phyloP scores from a whole-genome alignment of 2,329 filamentous ascomycete species.

The Rhinocladiella mackenziei region DNA sequence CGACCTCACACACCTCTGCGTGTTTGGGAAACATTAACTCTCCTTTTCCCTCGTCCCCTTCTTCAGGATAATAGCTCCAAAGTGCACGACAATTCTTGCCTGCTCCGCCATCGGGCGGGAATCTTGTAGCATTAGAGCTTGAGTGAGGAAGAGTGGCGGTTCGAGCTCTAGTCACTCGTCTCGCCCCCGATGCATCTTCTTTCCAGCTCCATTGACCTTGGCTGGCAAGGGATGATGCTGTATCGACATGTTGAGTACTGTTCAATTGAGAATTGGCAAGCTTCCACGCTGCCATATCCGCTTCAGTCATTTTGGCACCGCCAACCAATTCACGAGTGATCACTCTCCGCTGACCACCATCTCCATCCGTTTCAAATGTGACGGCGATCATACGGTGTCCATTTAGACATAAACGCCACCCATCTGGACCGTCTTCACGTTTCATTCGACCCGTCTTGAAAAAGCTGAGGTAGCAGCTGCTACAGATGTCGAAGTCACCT shows the following conservation, averaged over 20 bases:
- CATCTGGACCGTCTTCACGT: constrained; percentile 68
- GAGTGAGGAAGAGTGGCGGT: constrained; percentile 10
- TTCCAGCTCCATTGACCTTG: constrained; percentile 29
- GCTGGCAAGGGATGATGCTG: not conserved
- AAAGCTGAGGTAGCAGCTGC: constrained; percentile 68
- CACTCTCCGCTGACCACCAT: constrained; percentile 63
- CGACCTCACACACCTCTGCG: constrained; percentile 76
- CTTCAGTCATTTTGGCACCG: constrained; percentile 64
- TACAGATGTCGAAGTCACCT: constrained; percentile 87
- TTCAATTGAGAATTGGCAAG: constrained; percentile 14
- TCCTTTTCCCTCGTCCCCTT: constrained; percentile 42
- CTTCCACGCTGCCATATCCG: constrained; percentile 40
- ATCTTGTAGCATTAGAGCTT: constrained; percentile 41
- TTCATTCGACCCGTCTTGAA: constrained; percentile 62
- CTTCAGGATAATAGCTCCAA: constrained; percentile 75
- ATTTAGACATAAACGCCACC: constrained; percentile 76
- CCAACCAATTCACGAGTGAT: constrained; percentile 73
- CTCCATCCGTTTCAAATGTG: constrained; percentile 63
- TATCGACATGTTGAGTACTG: constrained; percentile 6
- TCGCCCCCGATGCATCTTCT: constrained; percentile 20
- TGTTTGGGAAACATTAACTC: constrained; percentile 80
- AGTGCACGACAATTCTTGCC: constrained; percentile 61
- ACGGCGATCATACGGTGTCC: constrained; percentile 83
- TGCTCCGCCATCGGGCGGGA: constrained; percentile 72
- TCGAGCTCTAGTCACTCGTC: constrained; percentile 16